Percentiles rank a stretch among this genome's conserved stretches.
Evolutionary conservation across 2,329 filamentous ascomycete species (phyloP).

Genomic region (Monilinia laxa): DNA sequence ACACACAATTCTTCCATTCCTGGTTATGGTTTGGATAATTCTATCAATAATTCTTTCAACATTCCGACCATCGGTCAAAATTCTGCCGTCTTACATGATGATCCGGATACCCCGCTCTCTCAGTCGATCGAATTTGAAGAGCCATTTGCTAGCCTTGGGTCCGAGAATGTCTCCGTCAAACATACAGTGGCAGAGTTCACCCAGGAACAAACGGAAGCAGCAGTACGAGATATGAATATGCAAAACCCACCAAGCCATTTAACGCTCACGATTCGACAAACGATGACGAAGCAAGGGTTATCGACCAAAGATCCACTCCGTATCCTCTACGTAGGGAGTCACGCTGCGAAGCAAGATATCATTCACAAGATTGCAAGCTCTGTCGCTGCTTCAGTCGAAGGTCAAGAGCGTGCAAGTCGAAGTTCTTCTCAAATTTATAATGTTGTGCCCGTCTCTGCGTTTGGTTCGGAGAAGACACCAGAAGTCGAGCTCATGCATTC

Average conservation of each 20-base stretch:
- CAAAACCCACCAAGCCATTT: conserved; percentile 42
- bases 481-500: conserved; percentile 55
- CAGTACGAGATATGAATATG: conserved; percentile 42
- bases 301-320: conserved; percentile 49
- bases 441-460: conserved; percentile 52
- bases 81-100: conserved; percentile 35
- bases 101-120: conserved; percentile 35
- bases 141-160: conserved; percentile 40
- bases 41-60: conserved; percentile 35
- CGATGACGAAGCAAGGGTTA: conserved; percentile 49
- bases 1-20: conserved; percentile 27
- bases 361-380: conserved; percentile 51
- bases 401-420: conserved; percentile 38
- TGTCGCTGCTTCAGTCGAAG: conserved; percentile 45
- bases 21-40: conserved; percentile 33
- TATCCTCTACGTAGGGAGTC: conserved; percentile 51
- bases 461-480: conserved; percentile 47
- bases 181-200: conserved; percentile 48
- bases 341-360: conserved; percentile 45
- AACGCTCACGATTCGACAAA: conserved; percentile 48
- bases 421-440: conserved; percentile 50
- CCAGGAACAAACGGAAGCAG: conserved; percentile 44
- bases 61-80: conserved; percentile 39
- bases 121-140: conserved; percentile 50
- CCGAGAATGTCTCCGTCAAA: conserved; percentile 47